Conservation (phyloP, 2,329 filamentous ascomycete genomes). For the Sclerotinia minor region DNA sequence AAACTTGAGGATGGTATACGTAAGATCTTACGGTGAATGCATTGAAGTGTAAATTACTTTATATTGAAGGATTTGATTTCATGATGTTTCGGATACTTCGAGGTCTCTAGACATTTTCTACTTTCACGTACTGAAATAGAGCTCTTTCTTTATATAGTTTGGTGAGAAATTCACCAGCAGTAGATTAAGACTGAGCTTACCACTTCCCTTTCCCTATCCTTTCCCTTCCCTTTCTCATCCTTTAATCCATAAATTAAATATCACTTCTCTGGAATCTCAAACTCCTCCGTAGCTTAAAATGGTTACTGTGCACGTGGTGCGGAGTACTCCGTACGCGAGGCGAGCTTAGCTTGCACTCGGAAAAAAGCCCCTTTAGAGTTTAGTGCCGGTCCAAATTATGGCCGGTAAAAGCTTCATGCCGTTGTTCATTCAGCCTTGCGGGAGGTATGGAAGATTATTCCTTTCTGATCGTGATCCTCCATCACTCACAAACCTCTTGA, state of each 20-base stretch:
- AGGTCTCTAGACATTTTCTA: background rate
- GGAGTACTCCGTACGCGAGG: background rate
- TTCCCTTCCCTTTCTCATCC: too few species aligned
- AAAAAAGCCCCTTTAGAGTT: background rate
- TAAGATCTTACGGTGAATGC: background rate
- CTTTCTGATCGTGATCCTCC: background rate
- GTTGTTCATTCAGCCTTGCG: conserved; percentile 17
- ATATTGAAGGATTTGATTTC: background rate
- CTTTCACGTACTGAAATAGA: background rate
- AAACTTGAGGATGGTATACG: background rate
- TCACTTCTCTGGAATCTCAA: background rate
- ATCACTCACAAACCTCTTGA: background rate
- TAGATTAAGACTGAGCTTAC: background rate
- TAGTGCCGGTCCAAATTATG: background rate
- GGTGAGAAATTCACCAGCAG: background rate
- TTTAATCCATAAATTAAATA: background rate
- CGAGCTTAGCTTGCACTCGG: background rate
- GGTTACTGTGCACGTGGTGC: background rate
- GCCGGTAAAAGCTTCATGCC: background rate
- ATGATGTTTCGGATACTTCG: background rate
- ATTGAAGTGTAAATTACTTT: conserved; percentile 7
- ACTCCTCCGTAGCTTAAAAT: background rate
- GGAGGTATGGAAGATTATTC: background rate
- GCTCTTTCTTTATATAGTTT: background rate
- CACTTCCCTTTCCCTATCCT: too few species aligned